Percentiles rank a stretch among this genome's conserved stretches.
Conservation (phyloP, 148 eudicot genomes). For the Rhododendron ferrugineum region DNA sequence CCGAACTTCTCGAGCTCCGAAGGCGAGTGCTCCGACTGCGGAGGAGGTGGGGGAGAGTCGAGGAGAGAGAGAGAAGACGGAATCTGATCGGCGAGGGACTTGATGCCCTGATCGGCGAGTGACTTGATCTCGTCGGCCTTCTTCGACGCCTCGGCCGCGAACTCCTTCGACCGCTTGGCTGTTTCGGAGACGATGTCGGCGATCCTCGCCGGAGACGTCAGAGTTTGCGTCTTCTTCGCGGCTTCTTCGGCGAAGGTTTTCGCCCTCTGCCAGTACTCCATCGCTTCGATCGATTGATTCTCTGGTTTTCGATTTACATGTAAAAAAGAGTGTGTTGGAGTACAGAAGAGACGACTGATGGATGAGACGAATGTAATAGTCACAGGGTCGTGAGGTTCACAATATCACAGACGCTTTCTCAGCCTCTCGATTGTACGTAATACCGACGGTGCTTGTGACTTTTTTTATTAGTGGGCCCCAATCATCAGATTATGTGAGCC, state of each 20-base stretch:
- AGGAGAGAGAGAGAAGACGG: slow-evolving; percentile 25
- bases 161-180: slow-evolving; percentile 44
- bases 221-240: slow-evolving; percentile 44
- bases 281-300: neutral
- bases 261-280: slow-evolving; percentile 63
- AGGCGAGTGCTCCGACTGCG: slow-evolving; percentile 11
- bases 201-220: slow-evolving; percentile 31
- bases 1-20: slow-evolving; percentile 40
- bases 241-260: slow-evolving; percentile 52
- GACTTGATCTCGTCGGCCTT: slow-evolving; percentile 42
- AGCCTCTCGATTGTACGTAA: neutral
- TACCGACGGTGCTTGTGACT: neutral
- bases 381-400: neutral
- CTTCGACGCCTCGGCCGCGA: slow-evolving; percentile 54
- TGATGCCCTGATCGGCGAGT: slow-evolving; percentile 6
- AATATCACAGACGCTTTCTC: neutral
- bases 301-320: neutral
- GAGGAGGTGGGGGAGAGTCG: slow-evolving; percentile 11
- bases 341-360: neutral
- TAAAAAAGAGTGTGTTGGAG: neutral
- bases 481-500: too few species aligned
- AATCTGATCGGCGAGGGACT: slow-evolving; percentile 23
- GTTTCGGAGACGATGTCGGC: slow-evolving; percentile 57
- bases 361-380: neutral
- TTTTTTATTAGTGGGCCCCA: neutral